Conservation (phyloP, 371 early-diverging fungal species). For the Circinella umbellata region DNA sequence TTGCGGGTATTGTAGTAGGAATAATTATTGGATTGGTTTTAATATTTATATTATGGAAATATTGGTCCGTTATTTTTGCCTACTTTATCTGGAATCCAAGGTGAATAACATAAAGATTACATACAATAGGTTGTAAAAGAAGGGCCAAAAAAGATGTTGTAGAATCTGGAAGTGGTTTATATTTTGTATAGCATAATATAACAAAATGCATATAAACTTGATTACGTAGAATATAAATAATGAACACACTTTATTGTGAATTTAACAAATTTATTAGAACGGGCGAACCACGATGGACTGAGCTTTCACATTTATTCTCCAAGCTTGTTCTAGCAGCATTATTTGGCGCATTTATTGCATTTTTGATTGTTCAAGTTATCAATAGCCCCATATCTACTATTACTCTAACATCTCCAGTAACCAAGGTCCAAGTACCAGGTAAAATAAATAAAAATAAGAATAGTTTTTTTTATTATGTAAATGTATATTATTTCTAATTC, state of each 20-base stretch:
- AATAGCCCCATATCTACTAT: conserved; percentile 30
- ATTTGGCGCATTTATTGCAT: conserved; percentile 29
- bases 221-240: too few relatives aligned
- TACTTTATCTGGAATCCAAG: conserved; percentile 27
- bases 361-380: conserved; percentile 30
- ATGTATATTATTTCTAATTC: background rate
- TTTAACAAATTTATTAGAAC: conserved; percentile 14
- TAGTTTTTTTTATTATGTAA: too few relatives aligned
- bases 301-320: conserved; percentile 27
- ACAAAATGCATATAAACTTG: too few relatives aligned
- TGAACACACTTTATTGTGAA: too few relatives aligned
- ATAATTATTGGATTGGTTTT: conserved; percentile 13
- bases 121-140: too few relatives aligned
- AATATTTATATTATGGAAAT: background rate
- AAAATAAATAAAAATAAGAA: background rate
- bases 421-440: conserved; percentile 23
- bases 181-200: too few relatives aligned
- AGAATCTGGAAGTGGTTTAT: too few relatives aligned
- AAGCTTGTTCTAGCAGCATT: conserved; percentile 26
- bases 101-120: conserved; percentile 7
- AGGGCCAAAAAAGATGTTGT: too few relatives aligned
- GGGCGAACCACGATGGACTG: conserved; percentile 42
- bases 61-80: background rate
- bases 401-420: conserved; percentile 17
- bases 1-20: conserved; percentile 28